Conservation (phyloP, 768 basidiomycete genomes). For the Artomyces pyxidatus region DNA sequence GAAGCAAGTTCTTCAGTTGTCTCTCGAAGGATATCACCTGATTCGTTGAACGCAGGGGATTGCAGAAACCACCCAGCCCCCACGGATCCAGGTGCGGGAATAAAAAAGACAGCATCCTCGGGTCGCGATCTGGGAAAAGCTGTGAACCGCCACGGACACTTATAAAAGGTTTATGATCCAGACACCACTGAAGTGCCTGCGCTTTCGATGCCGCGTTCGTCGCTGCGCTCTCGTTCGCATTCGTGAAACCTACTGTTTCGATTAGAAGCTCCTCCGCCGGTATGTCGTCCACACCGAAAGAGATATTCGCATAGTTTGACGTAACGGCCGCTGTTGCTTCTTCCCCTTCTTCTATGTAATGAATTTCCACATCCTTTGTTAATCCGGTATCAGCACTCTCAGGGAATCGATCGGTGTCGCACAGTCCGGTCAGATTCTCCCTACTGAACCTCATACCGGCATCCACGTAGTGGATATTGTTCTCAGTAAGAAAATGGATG, state of each 20-base stretch:
- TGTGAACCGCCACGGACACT: neutral
- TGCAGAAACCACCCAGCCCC: conserved; percentile 35
- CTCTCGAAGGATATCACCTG: conserved; percentile 21
- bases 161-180: neutral
- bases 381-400: neutral
- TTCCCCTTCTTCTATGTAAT: neutral
- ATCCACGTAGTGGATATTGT: neutral
- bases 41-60: conserved; percentile 12
- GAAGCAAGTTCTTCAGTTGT: conserved; percentile 28
- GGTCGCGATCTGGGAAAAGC: conserved; percentile 18
- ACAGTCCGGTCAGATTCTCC: neutral
- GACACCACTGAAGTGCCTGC: neutral
- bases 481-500: neutral
- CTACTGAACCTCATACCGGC: neutral
- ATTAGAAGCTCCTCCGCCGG: neutral
- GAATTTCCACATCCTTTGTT: neutral
- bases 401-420: neutral
- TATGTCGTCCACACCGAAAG: too few relatives aligned
- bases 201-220: neutral
- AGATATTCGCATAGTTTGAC: neutral
- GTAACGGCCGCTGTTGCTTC: neutral
- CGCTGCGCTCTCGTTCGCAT: neutral
- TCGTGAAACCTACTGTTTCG: neutral
- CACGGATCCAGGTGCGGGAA: conserved; percentile 38
- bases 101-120: conserved; percentile 29